phyloP scores from a whole-genome alignment of 2,329 filamentous ascomycete species.

The Herpotrichia juniperi region DNA sequence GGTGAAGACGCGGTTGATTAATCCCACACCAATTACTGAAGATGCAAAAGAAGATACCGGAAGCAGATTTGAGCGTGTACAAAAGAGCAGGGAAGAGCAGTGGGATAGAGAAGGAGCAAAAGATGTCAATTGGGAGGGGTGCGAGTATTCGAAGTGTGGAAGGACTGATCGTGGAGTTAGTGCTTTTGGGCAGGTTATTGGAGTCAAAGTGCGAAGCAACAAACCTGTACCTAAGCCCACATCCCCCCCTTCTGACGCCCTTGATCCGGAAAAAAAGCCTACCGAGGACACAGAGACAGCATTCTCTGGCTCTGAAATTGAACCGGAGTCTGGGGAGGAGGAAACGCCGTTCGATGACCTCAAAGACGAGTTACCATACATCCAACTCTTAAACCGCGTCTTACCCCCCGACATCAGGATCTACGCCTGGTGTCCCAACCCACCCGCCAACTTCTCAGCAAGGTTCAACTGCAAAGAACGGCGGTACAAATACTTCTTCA shows the following conservation, averaged over 20 bases:
- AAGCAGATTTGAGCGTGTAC: constrained; percentile 36
- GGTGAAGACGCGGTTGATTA: constrained; percentile 78
- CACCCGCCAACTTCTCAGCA: constrained; percentile 81
- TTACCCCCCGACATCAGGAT: constrained; percentile 89
- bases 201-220: constrained; percentile 80
- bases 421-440: constrained; percentile 89
- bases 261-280: constrained; percentile 3
- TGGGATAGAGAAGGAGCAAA: constrained; percentile 43
- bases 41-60: constrained; percentile 13
- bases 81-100: constrained; percentile 42
- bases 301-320: constrained; percentile 7
- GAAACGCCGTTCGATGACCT: constrained; percentile 66
- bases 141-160: constrained; percentile 94
- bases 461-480: constrained; percentile 92
- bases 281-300: constrained; percentile 4
- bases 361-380: constrained; percentile 82
- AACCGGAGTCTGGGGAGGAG: constrained; percentile 21
- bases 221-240: constrained; percentile 58
- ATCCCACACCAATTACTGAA: constrained; percentile 25
- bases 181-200: constrained; percentile 95
- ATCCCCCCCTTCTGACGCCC: constrained; percentile 9
- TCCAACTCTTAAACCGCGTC: constrained; percentile 81
- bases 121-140: constrained; percentile 76
- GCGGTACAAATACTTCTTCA: constrained; percentile 97
- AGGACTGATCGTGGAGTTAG: constrained; percentile 92